Base-by-base conservation (phyloP, 352 stramenopile species). In the Peronospora farinosa region DNA sequence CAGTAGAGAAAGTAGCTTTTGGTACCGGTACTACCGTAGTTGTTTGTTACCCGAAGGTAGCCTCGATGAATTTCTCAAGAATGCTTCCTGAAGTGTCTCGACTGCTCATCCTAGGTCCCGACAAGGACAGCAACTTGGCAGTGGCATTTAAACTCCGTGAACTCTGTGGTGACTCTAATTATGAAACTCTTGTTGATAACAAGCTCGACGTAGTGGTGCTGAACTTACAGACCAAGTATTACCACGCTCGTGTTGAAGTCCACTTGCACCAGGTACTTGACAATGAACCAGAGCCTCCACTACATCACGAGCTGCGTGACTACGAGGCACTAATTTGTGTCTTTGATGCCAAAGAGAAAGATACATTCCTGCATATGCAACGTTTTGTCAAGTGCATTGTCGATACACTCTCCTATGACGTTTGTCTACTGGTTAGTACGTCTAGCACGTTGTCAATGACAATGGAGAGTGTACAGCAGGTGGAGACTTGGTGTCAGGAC, bases 321-420 rank as follows among this genome's bases (percentile, higher is more conserved):
- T 90, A 83, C 41, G 78, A 90, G 60, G 78, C 74, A 0, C 21
- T 84, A 1, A n/a, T 90, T 17, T 79, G 72, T n/a, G 63, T 86
- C 7, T 55, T 79, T 7, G 67, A 88, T 31, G 61, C 69, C 0
- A 42, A 37, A 1, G 51, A 70, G 9, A 45, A 66, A 25, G 51
- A 70, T 6, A 78, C 59, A 16, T 86, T 86, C 35, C 8, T 63
- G 15, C 67, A 78, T 32, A 54, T 78, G 21, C 35, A 72, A 8
- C 51, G 57, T 9, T 66, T 78, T 25, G 57, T 78, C 12, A 56
- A 66, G 57, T 63, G 67, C n/a, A 55, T 80, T n/a, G 67, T 78
- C 38, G 70, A 74, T 19, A 67, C 68, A 6, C 38, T 74, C 38
- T 49, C 65, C 2, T 79, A 81, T 46, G 70, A 86, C 15, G 79